These are phyloP conservation scores for Russula sp. DNA, from an alignment of 768 basidiomycete species.

Conservation along the genomic window DNA sequence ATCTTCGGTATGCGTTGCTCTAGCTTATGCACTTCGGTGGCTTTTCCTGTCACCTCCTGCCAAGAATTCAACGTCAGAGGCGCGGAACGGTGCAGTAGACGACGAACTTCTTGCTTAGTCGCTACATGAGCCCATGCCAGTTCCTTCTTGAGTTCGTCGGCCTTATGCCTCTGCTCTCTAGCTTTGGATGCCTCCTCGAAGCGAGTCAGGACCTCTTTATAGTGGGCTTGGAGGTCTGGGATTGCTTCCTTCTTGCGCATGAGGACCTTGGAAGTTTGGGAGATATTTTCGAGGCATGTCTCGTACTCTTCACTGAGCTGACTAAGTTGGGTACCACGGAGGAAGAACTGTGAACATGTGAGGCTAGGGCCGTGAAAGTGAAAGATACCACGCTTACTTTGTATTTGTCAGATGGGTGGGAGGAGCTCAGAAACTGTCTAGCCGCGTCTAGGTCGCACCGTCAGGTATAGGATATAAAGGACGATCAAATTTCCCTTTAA, in stretches of 20 bases:
- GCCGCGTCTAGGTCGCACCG: conserved; percentile 10
- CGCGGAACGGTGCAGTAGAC: not conserved
- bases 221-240: conserved; percentile 62
- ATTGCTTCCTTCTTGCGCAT: conserved; percentile 68
- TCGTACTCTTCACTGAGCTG: conserved; percentile 88
- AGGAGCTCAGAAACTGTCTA: conserved; percentile 74
- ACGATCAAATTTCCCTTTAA: not conserved
- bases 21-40: conserved; percentile 37
- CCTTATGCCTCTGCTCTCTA: conserved; percentile 59
- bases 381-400: conserved; percentile 43
- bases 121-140: conserved; percentile 84
- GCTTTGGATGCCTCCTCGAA: conserved; percentile 73
- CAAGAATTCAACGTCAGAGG: not conserved
- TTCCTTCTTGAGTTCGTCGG: conserved; percentile 68
- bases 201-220: conserved; percentile 51
- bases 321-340: conserved; percentile 85
- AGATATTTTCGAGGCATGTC: conserved; percentile 64
- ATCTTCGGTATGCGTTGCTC: conserved; percentile 38
- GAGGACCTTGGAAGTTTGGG: conserved; percentile 58
- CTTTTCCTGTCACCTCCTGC: conserved; percentile 42
- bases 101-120: conserved; percentile 56
- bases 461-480: not conserved
- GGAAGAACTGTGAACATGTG: conserved; percentile 65
- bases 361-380: conserved; percentile 5
- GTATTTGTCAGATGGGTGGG: conserved; percentile 81